Conservation (phyloP, 192 early-diverging fungal genomes). For the Funneliformis mosseae region DNA sequence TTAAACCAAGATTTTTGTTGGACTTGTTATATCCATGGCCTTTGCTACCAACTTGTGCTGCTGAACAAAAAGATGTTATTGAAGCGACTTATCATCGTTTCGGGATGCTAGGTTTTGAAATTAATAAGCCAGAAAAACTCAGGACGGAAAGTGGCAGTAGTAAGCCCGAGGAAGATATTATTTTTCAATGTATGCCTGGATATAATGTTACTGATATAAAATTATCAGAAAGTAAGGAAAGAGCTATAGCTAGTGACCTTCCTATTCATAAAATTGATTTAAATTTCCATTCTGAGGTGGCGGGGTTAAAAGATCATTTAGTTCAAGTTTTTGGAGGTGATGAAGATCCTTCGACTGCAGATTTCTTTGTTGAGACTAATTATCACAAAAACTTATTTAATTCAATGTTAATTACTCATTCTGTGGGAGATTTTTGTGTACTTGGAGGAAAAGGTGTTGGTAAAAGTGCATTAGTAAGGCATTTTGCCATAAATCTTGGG, state of each 20-base stretch:
- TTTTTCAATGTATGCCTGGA: conserved; percentile 49
- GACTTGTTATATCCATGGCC: conserved; percentile 66
- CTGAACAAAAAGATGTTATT: conserved; percentile 60
- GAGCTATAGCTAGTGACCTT: conserved; percentile 41
- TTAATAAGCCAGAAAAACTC: conserved; percentile 42
- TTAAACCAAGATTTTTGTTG: conserved; percentile 54
- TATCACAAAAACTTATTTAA: conserved; percentile 54
- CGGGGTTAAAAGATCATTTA: conserved; percentile 15
- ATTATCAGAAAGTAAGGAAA: conserved; percentile 25
- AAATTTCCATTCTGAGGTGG: conserved; percentile 29
- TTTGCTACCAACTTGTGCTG: conserved; percentile 57
- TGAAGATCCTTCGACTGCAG: conserved; percentile 46
- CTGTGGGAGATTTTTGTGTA: conserved; percentile 68
- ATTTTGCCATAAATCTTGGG: conserved; percentile 56
- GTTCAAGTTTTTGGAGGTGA: conserved; percentile 47
- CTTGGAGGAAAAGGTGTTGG: conserved; percentile 76
- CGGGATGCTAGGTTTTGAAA: conserved; percentile 51
- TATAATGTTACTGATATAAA: conserved; percentile 47
- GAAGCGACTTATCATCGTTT: conserved; percentile 63
- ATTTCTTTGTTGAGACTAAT: conserved; percentile 62
- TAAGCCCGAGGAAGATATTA: conserved; percentile 16
- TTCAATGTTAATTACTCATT: conserved; percentile 60
- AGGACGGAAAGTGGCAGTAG: conserved; percentile 3
- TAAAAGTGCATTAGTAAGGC: conserved; percentile 67
- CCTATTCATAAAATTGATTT: conserved; percentile 41